phyloP scores from a whole-genome alignment of 352 stramenopile genomes.

The Hyaloperonospora brassicae region DNA sequence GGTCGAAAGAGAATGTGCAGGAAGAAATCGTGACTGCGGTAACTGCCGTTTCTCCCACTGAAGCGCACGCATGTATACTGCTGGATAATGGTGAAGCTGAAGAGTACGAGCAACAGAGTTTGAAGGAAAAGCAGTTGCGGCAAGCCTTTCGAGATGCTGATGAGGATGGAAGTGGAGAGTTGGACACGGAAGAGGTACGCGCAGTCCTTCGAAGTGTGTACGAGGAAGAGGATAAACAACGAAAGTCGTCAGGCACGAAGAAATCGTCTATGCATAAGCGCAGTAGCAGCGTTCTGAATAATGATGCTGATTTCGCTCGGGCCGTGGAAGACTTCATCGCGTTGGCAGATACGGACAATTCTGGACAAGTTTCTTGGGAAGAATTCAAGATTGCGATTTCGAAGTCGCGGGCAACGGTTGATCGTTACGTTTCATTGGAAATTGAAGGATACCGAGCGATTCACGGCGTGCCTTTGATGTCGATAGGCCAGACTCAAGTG shows the following conservation, averaged over 20 bases:
- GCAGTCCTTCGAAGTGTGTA: constrained; percentile 63
- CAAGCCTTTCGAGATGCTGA: constrained; percentile 73
- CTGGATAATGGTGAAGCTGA: constrained; percentile 59
- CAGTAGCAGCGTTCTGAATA: constrained; percentile 48
- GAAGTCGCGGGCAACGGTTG: constrained; percentile 58
- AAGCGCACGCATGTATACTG: constrained; percentile 54
- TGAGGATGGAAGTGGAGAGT: constrained; percentile 60
- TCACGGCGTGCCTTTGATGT: constrained; percentile 56
- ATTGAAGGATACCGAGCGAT: constrained; percentile 66
- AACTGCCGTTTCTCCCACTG: constrained; percentile 36
- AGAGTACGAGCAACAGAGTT: constrained; percentile 66
- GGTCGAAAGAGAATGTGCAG: constrained; percentile 36
- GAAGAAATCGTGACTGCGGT: constrained; percentile 55
- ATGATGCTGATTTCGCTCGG: constrained; percentile 49
- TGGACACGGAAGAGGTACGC: constrained; percentile 73
- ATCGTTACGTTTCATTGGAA: constrained; percentile 70
- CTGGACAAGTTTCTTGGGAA: constrained; percentile 75
- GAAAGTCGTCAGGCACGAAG: constrained; percentile 21
- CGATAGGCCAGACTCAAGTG: constrained; percentile 64
- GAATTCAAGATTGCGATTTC: constrained; percentile 81
- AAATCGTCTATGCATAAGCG: constrained; percentile 27
- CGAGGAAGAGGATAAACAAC: constrained; percentile 56
- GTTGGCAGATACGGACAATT: constrained; percentile 70
- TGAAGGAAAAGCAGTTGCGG: constrained; percentile 83
- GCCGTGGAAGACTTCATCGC: constrained; percentile 71